A percentile compares a stretch with the other conserved stretches of the same genome.
Conservation (phyloP, 495 filamentous ascomycete species). For the Delitschia confertaspora region DNA sequence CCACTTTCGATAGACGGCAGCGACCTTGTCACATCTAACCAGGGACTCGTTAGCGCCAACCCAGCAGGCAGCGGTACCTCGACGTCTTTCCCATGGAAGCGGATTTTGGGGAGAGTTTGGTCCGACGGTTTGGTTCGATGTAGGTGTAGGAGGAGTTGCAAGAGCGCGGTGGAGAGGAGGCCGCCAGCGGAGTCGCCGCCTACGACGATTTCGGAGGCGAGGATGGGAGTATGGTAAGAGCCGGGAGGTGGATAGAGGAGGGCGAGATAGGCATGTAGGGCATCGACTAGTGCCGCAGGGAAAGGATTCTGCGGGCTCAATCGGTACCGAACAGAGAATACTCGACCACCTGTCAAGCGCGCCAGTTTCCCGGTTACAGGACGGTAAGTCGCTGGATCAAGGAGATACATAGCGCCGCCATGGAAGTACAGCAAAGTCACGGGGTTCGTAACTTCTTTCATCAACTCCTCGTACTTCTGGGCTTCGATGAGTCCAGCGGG, state of each 20-base stretch:
- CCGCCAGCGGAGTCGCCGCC: constrained; percentile 87
- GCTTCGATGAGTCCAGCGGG: constrained; percentile 54
- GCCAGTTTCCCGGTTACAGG: constrained; percentile 40
- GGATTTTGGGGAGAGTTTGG: constrained; percentile 35
- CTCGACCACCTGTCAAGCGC: constrained; percentile 47
- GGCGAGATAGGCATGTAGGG: constrained; percentile 70
- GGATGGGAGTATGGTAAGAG: constrained; percentile 61
- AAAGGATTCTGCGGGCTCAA: constrained; percentile 79
- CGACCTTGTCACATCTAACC: constrained; percentile 67
- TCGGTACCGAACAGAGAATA: constrained; percentile 76
- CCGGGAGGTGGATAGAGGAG: constrained; percentile 71
- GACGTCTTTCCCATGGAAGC: constrained; percentile 57
- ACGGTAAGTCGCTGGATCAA: constrained; percentile 45
- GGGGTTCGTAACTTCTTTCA: constrained; percentile 57
- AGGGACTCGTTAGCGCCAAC: constrained; percentile 56
- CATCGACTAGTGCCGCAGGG: constrained; percentile 74
- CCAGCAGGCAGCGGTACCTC: constrained; percentile 62
- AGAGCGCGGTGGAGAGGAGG: constrained; percentile 60
- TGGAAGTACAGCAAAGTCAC: constrained; percentile 79
- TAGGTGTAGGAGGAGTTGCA: constrained; percentile 66
- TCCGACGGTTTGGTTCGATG: constrained; percentile 37
- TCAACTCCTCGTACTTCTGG: constrained; percentile 63
- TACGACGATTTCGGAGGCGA: constrained; percentile 62
- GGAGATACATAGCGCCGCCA: constrained; percentile 75
- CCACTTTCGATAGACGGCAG: constrained; percentile 61